phyloP scores from a whole-genome alignment of 2,329 filamentous ascomycete species.

The Ramularia collo-cygni region DNA sequence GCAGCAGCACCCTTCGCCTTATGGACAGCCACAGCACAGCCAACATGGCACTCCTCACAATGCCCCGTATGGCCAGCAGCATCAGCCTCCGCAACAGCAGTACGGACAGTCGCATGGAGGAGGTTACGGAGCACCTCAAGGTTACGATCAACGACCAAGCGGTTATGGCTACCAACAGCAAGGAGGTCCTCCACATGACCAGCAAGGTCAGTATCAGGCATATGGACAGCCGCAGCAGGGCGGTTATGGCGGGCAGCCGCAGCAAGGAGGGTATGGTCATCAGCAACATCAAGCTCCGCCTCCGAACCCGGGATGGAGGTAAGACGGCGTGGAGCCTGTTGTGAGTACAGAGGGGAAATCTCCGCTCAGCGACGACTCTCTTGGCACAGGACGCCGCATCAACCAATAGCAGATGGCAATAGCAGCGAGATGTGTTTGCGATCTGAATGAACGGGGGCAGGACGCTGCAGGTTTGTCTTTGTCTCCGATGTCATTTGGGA shows the following conservation, averaged over 20 bases:
- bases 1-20: constrained; percentile 18
- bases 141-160: constrained; percentile 5
- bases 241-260: constrained; percentile 13
- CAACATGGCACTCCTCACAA: constrained; percentile 15
- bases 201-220: constrained; percentile 16
- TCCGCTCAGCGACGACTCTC: background rate
- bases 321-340: background rate
- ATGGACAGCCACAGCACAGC: constrained; percentile 13
- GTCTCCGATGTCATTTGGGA: background rate
- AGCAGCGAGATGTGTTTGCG: background rate
- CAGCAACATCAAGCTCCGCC: constrained; percentile 16
- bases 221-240: constrained; percentile 12
- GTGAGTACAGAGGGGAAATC: background rate
- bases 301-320: constrained; percentile 26
- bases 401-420: background rate
- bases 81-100: constrained; percentile 9
- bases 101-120: constrained; percentile 11
- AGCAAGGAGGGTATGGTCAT: constrained; percentile 16
- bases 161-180: constrained; percentile 15
- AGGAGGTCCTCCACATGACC: constrained; percentile 15
- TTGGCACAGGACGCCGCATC: background rate
- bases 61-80: constrained; percentile 11
- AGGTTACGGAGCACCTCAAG: constrained; percentile 10
- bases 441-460: too few species aligned
- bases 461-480: background rate